Percentiles rank a stretch among this genome's conserved stretches.
phyloP scores from a whole-genome alignment of 2,329 filamentous ascomycete species.

The Peltaster fructicola region DNA sequence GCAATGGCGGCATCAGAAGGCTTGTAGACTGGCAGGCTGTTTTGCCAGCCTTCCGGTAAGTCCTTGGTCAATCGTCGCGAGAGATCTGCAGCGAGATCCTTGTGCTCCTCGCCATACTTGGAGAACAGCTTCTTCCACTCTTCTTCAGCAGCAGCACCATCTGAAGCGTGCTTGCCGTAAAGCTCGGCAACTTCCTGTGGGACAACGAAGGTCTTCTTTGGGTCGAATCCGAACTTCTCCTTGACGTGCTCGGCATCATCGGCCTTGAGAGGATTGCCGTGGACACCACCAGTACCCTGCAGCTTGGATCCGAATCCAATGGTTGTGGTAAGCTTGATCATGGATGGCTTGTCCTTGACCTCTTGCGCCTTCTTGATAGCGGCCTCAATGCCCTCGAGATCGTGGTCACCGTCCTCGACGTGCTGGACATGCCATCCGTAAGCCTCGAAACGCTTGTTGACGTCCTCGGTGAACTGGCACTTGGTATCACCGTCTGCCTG shows the following conservation, averaged over 20 bases:
- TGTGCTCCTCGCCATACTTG: slow-evolving; percentile 67
- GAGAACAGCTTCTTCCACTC: slow-evolving; percentile 90
- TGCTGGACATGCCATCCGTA: slow-evolving; percentile 88
- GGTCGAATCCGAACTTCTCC: slow-evolving; percentile 89
- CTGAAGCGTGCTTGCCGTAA: slow-evolving; percentile 68
- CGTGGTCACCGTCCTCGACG: slow-evolving; percentile 75
- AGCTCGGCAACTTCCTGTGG: slow-evolving; percentile 87
- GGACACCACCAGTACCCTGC: slow-evolving; percentile 85
- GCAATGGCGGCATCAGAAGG: slow-evolving; percentile 69
- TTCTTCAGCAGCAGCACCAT: slow-evolving; percentile 75
- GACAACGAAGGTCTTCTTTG: slow-evolving; percentile 79
- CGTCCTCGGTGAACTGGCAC: slow-evolving; percentile 92
- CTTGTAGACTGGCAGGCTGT: slow-evolving; percentile 79
- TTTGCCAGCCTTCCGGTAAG: slow-evolving; percentile 93
- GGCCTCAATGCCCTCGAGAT: slow-evolving; percentile 72
- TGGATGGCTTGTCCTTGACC: slow-evolving; percentile 86
- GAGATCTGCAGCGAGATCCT: slow-evolving; percentile 64
- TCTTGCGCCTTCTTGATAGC: slow-evolving; percentile 72
- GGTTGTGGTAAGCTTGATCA: slow-evolving; percentile 94
- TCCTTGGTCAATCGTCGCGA: slow-evolving; percentile 61
- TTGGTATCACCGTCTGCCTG: slow-evolving; percentile 75
- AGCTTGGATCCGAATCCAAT: slow-evolving; percentile 92
- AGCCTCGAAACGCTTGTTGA: slow-evolving; percentile 81
- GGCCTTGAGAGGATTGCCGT: slow-evolving; percentile 87
- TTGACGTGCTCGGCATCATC: slow-evolving; percentile 92